Base-by-base conservation (phyloP, 1,284 basidiomycete species). In the Rhodotorula mucilaginosa region DNA sequence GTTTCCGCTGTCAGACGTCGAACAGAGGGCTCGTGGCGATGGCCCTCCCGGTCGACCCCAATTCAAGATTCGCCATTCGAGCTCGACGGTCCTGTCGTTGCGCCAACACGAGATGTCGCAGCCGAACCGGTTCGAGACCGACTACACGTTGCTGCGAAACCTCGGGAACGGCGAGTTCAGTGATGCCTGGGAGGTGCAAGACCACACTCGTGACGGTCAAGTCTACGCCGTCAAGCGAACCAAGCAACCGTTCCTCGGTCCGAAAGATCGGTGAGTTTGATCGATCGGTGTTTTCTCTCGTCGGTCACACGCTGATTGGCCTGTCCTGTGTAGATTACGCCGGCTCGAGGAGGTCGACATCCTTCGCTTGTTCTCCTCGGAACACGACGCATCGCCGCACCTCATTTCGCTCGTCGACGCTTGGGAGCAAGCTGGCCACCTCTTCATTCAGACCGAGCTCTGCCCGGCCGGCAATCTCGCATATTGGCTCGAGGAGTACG, bases 271-370 rank as follows among this genome's bases (percentile, higher is more conserved):
- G 91, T 94, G 81, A 81, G 88, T 85, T 21, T 46, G 44, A 57
- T 31, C 67, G 54, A 71, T 56, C 46, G 56, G 64, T 49, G 16
- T 60, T 67, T 23, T 1, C 15, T 18, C 54, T 58, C 21, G 52
- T 31, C 7, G 26, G 4, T 2, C 12, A 5, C 16, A 16, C 49
- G 64, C 74, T 74, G 51, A 70, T 52, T 74, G 78, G 21, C 62
- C 3, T 26, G 39, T 19, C 3, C 70, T 66, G 44, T 73, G 21
- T 58, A 94, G 93, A 67, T 84, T 91, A 66, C 90, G 96, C 46
- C 86, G 97, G 77, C 87, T 93, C 8, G 97, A 99, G 82, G 97
- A 99, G 83, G 93, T 97, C 57, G 92, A 97, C 78, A 89, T 97
- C 72, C 86, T 99, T 51, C 88, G 91, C 74, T 89, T 92, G 78